Conservation (phyloP, 345 rosid species). For the Cardiospermum halicacabum region DNA sequence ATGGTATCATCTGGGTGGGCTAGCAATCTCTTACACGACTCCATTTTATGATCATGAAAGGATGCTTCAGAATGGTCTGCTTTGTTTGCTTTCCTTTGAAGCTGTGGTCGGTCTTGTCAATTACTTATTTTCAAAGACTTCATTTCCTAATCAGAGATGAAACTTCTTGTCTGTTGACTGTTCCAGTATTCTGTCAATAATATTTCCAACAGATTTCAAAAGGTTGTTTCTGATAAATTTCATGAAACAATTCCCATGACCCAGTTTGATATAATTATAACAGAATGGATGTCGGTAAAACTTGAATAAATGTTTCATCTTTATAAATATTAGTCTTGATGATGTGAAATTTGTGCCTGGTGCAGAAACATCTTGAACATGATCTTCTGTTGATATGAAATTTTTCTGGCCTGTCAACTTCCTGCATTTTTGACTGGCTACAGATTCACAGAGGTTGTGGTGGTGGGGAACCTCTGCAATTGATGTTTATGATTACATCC, state of each 20-base stretch:
- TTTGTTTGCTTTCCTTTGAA: not conserved
- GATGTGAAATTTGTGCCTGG: not conserved
- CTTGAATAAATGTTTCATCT: not conserved
- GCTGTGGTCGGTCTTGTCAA: not conserved
- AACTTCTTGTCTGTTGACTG: not conserved
- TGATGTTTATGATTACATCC: not conserved
- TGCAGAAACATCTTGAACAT: not conserved
- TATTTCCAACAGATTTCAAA: not conserved
- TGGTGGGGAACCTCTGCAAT: not conserved
- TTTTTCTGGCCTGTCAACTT: not conserved
- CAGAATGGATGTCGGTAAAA: not conserved
- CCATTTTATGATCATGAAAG: not conserved
- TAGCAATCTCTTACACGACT: constrained; percentile 11
- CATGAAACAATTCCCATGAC: not conserved
- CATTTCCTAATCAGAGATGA: not conserved
- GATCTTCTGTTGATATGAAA: not conserved
- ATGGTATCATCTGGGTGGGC: constrained; percentile 6
- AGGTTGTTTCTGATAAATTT: not conserved
- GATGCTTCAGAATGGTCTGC: not conserved
- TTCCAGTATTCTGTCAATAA: not conserved
- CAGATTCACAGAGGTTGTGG: not conserved
- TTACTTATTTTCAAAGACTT: not conserved
- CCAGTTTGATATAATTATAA: not conserved
- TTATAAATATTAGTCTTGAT: not conserved
- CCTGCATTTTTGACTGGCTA: not conserved